These are phyloP conservation scores for Trypanosoma avium DNA, from an alignment of 208 protist species.

Conservation along the genomic window DNA sequence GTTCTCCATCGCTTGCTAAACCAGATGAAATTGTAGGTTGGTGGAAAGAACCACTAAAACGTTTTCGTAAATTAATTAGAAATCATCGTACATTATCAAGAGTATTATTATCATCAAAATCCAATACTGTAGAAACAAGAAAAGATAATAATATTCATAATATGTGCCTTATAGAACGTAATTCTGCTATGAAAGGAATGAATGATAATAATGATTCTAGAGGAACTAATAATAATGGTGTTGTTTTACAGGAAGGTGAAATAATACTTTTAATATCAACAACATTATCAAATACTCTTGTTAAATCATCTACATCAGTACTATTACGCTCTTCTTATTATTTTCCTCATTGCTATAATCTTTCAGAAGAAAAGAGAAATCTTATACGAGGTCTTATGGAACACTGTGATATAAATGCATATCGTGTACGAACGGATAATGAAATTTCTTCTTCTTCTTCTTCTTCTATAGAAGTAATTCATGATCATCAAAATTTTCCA, in stretches of 20 bases:
- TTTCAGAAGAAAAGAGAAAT: neutral
- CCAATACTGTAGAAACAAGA: neutral
- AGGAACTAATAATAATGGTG: neutral
- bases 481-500: slow-evolving; percentile 28
- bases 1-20: slow-evolving; percentile 30
- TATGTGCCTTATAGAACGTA: slow-evolving; percentile 17
- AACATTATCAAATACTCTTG: slow-evolving; percentile 15
- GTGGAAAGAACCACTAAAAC: slow-evolving; percentile 54
- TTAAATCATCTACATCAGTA: neutral
- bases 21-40: slow-evolving; percentile 28
- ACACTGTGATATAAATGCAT: too few species aligned
- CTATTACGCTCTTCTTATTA: too few species aligned
- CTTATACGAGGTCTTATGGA: slow-evolving; percentile 10
- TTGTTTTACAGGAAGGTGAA: slow-evolving; percentile 4
- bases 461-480: neutral
- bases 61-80: slow-evolving; percentile 5
- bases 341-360: too few species aligned
- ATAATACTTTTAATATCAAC: slow-evolving; percentile 5
- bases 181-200: slow-evolving; percentile 2
- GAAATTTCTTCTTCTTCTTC: too few species aligned
- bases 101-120: neutral
- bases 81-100: neutral
- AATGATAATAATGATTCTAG: neutral
- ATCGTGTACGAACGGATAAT: too few species aligned
- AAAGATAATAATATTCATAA: slow-evolving; percentile 7